A percentile compares a stretch with the other conserved stretches of the same genome.
These are phyloP conservation scores for Escovopsis weberi DNA, from an alignment of 2,329 filamentous ascomycete genomes.

Conservation along the genomic window DNA sequence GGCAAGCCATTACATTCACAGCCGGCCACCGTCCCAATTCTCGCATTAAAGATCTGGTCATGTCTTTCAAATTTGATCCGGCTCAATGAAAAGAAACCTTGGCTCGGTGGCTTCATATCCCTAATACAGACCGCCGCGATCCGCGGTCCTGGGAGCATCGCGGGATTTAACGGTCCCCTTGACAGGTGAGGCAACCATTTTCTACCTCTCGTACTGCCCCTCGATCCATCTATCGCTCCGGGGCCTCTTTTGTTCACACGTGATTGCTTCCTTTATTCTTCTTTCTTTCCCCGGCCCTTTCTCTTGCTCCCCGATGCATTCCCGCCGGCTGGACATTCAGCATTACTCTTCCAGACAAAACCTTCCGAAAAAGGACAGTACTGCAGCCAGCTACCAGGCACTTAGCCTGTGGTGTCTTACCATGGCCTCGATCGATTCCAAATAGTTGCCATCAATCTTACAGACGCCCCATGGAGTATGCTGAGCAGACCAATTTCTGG, in stretches of 20 bases:
- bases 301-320: slow-evolving; percentile 30
- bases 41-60: slow-evolving; percentile 65
- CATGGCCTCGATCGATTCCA: not conserved
- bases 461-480: slow-evolving; percentile 5
- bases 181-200: slow-evolving; percentile 60
- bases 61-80: slow-evolving; percentile 59
- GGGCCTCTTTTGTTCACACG: not conserved
- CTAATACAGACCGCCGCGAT: slow-evolving; percentile 62
- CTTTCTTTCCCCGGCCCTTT: slow-evolving; percentile 21
- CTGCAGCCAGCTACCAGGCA: not conserved
- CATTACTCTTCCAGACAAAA: slow-evolving; percentile 6
- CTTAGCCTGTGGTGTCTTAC: not conserved
- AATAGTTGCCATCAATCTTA: not conserved
- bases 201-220: not conserved
- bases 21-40: slow-evolving; percentile 43
- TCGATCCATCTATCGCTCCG: not conserved
- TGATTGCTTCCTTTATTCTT: slow-evolving; percentile 7
- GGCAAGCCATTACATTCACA: not conserved
- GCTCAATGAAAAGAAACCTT: slow-evolving; percentile 73
- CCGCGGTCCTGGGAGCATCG: slow-evolving; percentile 60
- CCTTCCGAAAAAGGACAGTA: slow-evolving; percentile 1
- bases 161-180: slow-evolving; percentile 59
- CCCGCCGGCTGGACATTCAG: slow-evolving; percentile 15
- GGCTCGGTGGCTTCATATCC: slow-evolving; percentile 63
- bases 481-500: slow-evolving; percentile 1